These are phyloP conservation scores for Canariomyces notabilis DNA, from an alignment of 2,329 filamentous ascomycete species.

Conservation along the genomic window DNA sequence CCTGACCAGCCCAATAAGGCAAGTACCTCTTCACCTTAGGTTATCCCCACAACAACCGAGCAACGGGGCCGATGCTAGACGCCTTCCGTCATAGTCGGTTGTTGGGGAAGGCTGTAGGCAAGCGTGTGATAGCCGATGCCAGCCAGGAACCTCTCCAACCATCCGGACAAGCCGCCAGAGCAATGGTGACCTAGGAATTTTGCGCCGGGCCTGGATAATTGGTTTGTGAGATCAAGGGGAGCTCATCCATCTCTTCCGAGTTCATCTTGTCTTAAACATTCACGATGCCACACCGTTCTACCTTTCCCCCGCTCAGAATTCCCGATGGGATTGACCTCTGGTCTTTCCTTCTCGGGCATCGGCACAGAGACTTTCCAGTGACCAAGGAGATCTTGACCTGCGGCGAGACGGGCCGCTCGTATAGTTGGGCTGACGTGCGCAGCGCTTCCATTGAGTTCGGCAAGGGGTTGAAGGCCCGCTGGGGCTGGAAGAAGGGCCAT, in stretches of 20 bases:
- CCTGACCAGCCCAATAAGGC: too few relatives aligned
- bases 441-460: slow-evolving; percentile 69
- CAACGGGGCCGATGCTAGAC: neutral
- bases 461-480: slow-evolving; percentile 66
- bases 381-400: slow-evolving; percentile 70
- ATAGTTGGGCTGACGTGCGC: slow-evolving; percentile 67
- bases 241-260: neutral
- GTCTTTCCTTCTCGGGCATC: slow-evolving; percentile 66
- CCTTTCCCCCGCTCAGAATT: slow-evolving; percentile 60
- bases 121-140: neutral
- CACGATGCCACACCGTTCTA: slow-evolving; percentile 66
- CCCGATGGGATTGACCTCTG: slow-evolving; percentile 69
- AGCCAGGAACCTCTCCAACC: neutral
- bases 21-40: too few relatives aligned
- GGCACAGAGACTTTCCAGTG: slow-evolving; percentile 27
- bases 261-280: neutral
- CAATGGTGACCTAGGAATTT: neutral
- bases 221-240: too few relatives aligned
- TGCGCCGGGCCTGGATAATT: too few relatives aligned
- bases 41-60: neutral
- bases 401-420: slow-evolving; percentile 59
- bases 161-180: neutral
- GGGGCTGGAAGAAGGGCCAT: slow-evolving; percentile 78
- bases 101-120: neutral
- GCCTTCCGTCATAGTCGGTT: neutral